Conservation (phyloP, 2,329 filamentous ascomycete genomes). For the Pestalotiopsis sp. region DNA sequence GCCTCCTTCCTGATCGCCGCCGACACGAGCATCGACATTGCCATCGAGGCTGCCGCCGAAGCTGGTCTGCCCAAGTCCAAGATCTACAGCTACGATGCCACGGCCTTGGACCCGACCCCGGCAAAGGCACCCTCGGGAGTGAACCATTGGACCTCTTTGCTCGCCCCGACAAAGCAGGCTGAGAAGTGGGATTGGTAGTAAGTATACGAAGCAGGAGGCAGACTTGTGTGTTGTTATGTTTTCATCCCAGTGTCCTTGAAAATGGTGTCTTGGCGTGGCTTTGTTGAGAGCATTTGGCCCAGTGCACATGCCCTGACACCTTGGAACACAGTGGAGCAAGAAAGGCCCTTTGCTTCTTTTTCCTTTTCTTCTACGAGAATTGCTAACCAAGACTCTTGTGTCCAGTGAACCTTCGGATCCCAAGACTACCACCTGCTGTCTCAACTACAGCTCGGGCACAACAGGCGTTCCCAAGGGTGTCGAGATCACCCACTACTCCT, state of each 20-base stretch:
- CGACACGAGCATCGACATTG: conserved; percentile 61
- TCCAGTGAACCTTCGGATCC: conserved; percentile 48
- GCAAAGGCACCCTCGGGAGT: conserved; percentile 27
- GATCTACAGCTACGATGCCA: conserved; percentile 69
- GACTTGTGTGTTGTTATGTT: neutral
- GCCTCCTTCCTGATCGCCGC: conserved; percentile 70
- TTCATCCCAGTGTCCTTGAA: neutral
- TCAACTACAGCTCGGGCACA: conserved; percentile 81
- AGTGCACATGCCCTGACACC: neutral
- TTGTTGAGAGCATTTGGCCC: neutral
- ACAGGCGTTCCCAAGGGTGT: conserved; percentile 86
- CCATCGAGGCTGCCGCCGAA: conserved; percentile 65
- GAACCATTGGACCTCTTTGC: conserved; percentile 31
- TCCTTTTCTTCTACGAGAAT: neutral
- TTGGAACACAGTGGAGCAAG: neutral
- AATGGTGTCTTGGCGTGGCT: no score
- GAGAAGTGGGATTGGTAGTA: conserved; percentile 63
- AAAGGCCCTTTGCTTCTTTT: neutral
- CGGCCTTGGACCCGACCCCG: conserved; percentile 38
- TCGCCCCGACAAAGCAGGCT: conserved; percentile 42
- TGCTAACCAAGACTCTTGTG: neutral
- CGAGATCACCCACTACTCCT: conserved; percentile 77
- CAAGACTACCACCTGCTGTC: conserved; percentile 59
- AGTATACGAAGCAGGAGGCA: neutral
- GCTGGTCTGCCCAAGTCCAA: conserved; percentile 55